Evolutionary conservation across 2,329 filamentous ascomycete species (phyloP).

Genomic region (Coniochaeta sp.): DNA sequence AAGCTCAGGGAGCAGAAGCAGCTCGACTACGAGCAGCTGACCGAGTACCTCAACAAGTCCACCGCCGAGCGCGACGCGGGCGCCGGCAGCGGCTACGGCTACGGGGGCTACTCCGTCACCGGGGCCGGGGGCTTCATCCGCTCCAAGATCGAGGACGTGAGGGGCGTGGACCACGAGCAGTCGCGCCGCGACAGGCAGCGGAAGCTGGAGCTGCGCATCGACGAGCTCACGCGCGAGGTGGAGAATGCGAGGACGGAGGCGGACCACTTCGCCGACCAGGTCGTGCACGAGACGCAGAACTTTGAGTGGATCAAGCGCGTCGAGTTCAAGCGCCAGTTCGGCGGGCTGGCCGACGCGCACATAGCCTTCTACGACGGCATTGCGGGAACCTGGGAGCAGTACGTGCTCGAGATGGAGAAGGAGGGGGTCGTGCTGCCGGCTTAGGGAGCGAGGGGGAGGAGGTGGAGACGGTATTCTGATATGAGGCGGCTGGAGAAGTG

Average conservation of each 20-base stretch:
- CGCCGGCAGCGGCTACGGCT: conserved; percentile 20
- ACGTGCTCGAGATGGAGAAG: conserved; percentile 80
- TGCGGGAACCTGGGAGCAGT: conserved; percentile 79
- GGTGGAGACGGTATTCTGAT: background rate
- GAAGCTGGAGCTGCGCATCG: conserved; percentile 86
- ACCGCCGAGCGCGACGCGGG: conserved; percentile 77
- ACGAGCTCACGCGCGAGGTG: conserved; percentile 82
- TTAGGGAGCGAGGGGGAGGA: background rate
- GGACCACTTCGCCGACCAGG: conserved; percentile 93
- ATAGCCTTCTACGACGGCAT: conserved; percentile 78
- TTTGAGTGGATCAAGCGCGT: conserved; percentile 95
- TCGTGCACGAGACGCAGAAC: conserved; percentile 83
- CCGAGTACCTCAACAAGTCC: conserved; percentile 90
- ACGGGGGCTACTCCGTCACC: conserved; percentile 37
- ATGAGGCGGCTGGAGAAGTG: background rate
- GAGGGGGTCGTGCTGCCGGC: conserved; percentile 31
- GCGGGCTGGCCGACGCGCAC: conserved; percentile 75
- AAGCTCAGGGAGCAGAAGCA: conserved; percentile 96
- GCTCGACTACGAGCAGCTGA: conserved; percentile 91
- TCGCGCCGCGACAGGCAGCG: conserved; percentile 77
- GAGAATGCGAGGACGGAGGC: conserved; percentile 79
- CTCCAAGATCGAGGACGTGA: conserved; percentile 91
- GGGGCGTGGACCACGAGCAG: conserved; percentile 94
- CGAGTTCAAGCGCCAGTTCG: conserved; percentile 85
- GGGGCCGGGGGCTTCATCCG: conserved; percentile 83